Evolutionary conservation across 495 filamentous ascomycete species (phyloP).

Genomic region (Glonium stellatum): DNA sequence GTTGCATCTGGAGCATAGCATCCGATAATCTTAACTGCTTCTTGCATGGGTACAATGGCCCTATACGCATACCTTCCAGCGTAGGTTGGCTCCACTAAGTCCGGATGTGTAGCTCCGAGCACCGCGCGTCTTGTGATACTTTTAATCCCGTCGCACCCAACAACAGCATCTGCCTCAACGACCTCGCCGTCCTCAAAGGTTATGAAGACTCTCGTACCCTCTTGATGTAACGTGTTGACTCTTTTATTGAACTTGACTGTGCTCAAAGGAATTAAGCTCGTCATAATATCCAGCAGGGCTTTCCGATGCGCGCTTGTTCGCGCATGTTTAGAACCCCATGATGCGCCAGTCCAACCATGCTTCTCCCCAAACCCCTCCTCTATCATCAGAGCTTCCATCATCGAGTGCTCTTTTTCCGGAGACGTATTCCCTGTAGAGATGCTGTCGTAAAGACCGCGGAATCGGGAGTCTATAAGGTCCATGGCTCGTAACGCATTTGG

Average conservation of each 20-base stretch:
- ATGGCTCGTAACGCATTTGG: constrained; percentile 18
- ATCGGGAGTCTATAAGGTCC: constrained; percentile 13
- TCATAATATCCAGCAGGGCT: constrained; percentile 21
- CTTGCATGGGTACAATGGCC: constrained; percentile 18
- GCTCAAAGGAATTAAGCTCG: constrained; percentile 8
- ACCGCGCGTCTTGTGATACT: constrained; percentile 13
- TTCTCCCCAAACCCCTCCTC: constrained; percentile 17
- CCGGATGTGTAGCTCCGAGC: constrained; percentile 12
- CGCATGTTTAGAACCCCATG: constrained; percentile 8
- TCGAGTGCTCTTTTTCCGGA: constrained; percentile 13
- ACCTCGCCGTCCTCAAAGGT: constrained; percentile 18
- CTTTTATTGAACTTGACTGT: constrained; percentile 16
- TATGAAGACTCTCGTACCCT: constrained; percentile 2
- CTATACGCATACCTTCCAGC: constrained; percentile 19
- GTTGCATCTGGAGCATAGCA: constrained; percentile 13
- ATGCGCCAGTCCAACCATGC: constrained; percentile 10
- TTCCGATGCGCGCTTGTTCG: constrained; percentile 20
- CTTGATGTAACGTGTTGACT: constrained; percentile 9
- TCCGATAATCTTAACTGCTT: constrained; percentile 18
- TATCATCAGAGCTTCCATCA: constrained; percentile 23
- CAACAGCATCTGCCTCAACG: constrained; percentile 9
- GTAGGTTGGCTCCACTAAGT: constrained; percentile 11
- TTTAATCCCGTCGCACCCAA: constrained; percentile 22
- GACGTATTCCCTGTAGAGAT: constrained; percentile 13
- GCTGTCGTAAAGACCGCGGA: constrained; percentile 12